These are phyloP conservation scores for Kodamaea suecica DNA, from an alignment of 1,139 yeast genomes.

Conservation along the genomic window DNA sequence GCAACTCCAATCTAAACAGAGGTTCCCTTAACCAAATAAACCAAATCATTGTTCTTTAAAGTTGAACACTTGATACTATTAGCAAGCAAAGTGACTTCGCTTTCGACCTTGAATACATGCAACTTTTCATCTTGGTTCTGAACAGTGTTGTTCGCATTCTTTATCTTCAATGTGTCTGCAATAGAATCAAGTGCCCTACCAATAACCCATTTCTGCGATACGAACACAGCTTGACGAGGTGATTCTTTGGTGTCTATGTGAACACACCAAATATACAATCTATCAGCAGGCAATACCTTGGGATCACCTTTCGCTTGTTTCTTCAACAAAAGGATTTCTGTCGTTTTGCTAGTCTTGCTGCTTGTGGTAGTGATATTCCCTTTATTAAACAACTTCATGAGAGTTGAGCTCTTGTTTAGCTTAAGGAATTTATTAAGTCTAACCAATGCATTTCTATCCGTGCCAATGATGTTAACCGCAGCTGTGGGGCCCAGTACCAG, in stretches of 20 bases:
- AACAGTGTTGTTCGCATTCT: slow-evolving; percentile 55
- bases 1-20: slow-evolving; percentile 1
- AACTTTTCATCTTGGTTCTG: slow-evolving; percentile 41
- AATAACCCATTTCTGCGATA: slow-evolving; percentile 65
- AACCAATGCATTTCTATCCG: slow-evolving; percentile 34
- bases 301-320: slow-evolving; percentile 67
- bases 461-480: slow-evolving; percentile 29
- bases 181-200: slow-evolving; percentile 76
- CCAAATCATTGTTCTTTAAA: slow-evolving; percentile 47
- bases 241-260: slow-evolving; percentile 19
- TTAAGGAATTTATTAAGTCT: slow-evolving; percentile 47
- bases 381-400: slow-evolving; percentile 16
- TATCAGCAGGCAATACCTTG: slow-evolving; percentile 50
- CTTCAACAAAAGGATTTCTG: slow-evolving; percentile 27
- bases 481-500: slow-evolving; percentile 25
- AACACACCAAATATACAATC: slow-evolving; percentile 61
- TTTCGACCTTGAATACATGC: slow-evolving; percentile 40
- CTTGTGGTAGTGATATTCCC: slow-evolving; percentile 6
- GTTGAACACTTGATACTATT: slow-evolving; percentile 43
- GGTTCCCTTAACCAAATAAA: slow-evolving; percentile 58
- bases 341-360: slow-evolving; percentile 12
- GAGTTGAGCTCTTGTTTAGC: slow-evolving; percentile 15
- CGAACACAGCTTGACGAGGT: slow-evolving; percentile 40
- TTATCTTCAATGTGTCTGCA: slow-evolving; percentile 51
- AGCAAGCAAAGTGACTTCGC: slow-evolving; percentile 24